Evolutionary conservation across 352 stramenopile genomes (phyloP).

Genomic region (Globisporangium acanthophoron): DNA sequence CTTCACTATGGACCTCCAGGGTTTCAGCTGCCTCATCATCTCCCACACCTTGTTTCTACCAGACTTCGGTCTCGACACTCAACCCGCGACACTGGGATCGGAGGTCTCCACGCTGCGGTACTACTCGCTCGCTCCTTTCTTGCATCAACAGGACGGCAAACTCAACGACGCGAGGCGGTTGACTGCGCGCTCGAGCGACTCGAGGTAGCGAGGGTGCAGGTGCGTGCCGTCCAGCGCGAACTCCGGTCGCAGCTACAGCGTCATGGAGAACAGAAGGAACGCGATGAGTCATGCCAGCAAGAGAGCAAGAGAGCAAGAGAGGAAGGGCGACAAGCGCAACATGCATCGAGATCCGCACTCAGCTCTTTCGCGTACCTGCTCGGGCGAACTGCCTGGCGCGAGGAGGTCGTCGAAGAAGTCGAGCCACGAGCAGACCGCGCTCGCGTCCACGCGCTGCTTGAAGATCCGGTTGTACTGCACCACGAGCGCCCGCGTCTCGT

Average conservation of each 20-base stretch:
- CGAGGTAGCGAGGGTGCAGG: slow-evolving; percentile 70
- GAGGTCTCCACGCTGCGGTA: too few species aligned
- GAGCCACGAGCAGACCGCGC: slow-evolving; percentile 69
- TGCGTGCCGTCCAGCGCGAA: slow-evolving; percentile 84
- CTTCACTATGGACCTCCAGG: too few species aligned
- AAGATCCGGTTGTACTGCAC: slow-evolving; percentile 82
- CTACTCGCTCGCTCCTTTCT: too few species aligned
- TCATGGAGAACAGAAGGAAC: neutral
- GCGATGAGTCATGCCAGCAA: neutral
- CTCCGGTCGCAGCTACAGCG: slow-evolving; percentile 34
- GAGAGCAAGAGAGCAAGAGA: too few species aligned
- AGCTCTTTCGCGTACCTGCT: slow-evolving; percentile 27
- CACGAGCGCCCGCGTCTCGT: slow-evolving; percentile 83
- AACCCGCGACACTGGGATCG: too few species aligned
- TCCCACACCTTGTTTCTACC: too few species aligned
- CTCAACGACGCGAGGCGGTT: neutral
- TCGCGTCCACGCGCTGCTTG: slow-evolving; percentile 27
- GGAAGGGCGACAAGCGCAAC: too few species aligned
- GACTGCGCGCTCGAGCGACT: slow-evolving; percentile 33
- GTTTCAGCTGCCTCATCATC: too few species aligned
- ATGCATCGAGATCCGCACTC: too few species aligned
- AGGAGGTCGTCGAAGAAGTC: slow-evolving; percentile 88
- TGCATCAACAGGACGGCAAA: neutral
- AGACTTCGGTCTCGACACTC: too few species aligned
- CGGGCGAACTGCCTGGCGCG: slow-evolving; percentile 26